A percentile compares a stretch with the other conserved stretches of the same genome.
Evolutionary conservation across 306 rosid species (phyloP).

Genomic region (Quercus dentata): DNA sequence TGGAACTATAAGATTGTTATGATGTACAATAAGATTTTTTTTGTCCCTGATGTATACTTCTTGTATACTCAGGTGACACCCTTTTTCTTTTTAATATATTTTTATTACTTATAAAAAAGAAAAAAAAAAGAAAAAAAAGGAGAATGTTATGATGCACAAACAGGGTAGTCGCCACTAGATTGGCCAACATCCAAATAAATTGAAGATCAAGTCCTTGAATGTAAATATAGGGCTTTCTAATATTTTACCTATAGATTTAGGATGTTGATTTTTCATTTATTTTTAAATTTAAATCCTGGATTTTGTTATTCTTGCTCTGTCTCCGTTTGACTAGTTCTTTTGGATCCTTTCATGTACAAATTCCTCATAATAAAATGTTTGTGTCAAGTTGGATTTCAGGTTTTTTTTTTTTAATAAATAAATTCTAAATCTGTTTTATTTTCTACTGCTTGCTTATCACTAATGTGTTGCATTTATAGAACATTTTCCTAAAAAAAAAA

Average conservation of each 20-base stretch:
- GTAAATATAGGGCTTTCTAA: not conserved
- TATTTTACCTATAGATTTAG: not conserved
- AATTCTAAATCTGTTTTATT: not conserved
- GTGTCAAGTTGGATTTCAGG: not conserved
- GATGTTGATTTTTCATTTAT: not conserved
- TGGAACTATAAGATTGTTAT: not conserved
- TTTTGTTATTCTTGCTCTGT: not conserved
- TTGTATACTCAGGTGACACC: too few species aligned
- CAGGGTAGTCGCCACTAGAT: not conserved
- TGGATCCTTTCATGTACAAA: not conserved
- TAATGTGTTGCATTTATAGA: not conserved
- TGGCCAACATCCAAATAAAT: not conserved
- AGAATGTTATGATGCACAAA: not conserved
- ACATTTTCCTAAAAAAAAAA: not conserved
- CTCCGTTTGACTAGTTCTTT: not conserved
- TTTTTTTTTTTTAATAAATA: too few species aligned
- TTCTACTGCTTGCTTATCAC: not conserved
- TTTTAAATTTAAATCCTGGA: not conserved
- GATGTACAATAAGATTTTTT: too few species aligned
- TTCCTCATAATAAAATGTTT: not conserved
- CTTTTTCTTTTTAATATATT: too few species aligned
- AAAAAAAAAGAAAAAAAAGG: too few species aligned
- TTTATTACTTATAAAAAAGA: too few species aligned
- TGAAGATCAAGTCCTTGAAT: not conserved
- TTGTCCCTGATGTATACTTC: too few species aligned